Base-by-base conservation (phyloP, 176 grass and related monocot species). In the Oryza punctata region DNA sequence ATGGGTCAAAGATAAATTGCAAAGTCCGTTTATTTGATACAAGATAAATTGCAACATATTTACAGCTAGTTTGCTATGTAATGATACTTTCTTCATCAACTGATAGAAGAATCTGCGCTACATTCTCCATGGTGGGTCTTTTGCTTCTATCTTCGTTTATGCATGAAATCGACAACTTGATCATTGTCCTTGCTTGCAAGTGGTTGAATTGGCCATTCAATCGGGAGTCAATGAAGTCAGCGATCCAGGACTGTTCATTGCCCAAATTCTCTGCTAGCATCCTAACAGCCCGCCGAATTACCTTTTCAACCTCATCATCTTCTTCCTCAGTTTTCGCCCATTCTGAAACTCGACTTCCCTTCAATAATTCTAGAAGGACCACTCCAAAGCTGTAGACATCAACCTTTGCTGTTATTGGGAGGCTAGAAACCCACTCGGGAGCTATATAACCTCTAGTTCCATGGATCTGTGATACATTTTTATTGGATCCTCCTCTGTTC, bases 341-440 rank as follows among this genome's bases (percentile, higher is more conserved):
- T 10, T 88, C 65, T 78, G 83, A 78, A 73, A 87, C 80, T 70
- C 81, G 81, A 33, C 10, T 25, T 23, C 91, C 91, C 29, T 65
- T 91, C 3, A 88, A 32, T 64, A 94, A 23, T 84, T 94, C 92
- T 54, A 91, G 79, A 32, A 94, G 89, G 41, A 94, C 92, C 10
- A 88, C 89, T 79, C 92, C 88, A 4, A 84, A 89, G 72, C 92
- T 94, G 64, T 89, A 94, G 25, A 94, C 87, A 40, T 94, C 86
- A 67, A 94, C 84, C n/a, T 91, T 91, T 38, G 89, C 84, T 43
- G 92, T 91, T 35, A 94, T 87, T 72, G 92, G 89, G 23, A 84
- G 47, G 46, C 71, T 79, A 14, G 71, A 81, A 50, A 75, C 77
- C 88, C 88, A 91, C 32, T 91, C 82, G 24, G 91, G 85, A 52